Evolutionary conservation across 1,139 yeast species (phyloP).

Genomic region (Debaryomyces udenii): DNA sequence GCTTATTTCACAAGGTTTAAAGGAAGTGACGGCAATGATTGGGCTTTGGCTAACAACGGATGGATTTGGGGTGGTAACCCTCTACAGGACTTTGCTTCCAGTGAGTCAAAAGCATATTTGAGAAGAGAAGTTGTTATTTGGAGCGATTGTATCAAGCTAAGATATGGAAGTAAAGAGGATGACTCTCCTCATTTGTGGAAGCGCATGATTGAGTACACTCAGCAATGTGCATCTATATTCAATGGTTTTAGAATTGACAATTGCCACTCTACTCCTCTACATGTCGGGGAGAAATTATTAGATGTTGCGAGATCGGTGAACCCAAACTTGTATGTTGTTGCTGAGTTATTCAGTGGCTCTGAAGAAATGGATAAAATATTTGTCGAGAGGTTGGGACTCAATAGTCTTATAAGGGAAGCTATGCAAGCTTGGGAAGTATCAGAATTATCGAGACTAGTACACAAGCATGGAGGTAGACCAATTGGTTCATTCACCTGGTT

Average conservation of each 20-base stretch:
- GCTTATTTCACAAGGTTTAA: constrained; percentile 81
- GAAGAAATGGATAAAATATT: constrained; percentile 88
- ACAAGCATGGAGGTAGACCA: constrained; percentile 93
- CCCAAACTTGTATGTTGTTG: constrained; percentile 88
- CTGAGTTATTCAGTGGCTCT: constrained; percentile 91
- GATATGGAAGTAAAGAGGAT: constrained; percentile 75
- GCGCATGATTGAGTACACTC: constrained; percentile 79
- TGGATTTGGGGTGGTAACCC: constrained; percentile 99
- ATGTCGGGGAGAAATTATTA: constrained; percentile 85
- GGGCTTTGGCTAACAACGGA: constrained; percentile 91
- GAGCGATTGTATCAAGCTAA: constrained; percentile 95
- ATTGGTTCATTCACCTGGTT: constrained; percentile 86
- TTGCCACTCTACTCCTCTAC: constrained; percentile 94
- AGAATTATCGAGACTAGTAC: constrained; percentile 84
- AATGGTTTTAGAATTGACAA: constrained; percentile 93
- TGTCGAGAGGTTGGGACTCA: constrained; percentile 87
- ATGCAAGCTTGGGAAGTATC: constrained; percentile 94
- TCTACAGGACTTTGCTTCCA: constrained; percentile 87
- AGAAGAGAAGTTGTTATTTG: constrained; percentile 94
- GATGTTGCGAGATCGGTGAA: constrained; percentile 87
- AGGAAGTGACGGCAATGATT: constrained; percentile 52
- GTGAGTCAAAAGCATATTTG: constrained; percentile 74
- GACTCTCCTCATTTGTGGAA: constrained; percentile 93
- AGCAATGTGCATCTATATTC: constrained; percentile 72
- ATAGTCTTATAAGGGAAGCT: constrained; percentile 89